Percentiles rank a stretch among this genome's conserved stretches.
Conservation (phyloP, 208 protist genomes). For the Trypanosomatidae sp. region DNA sequence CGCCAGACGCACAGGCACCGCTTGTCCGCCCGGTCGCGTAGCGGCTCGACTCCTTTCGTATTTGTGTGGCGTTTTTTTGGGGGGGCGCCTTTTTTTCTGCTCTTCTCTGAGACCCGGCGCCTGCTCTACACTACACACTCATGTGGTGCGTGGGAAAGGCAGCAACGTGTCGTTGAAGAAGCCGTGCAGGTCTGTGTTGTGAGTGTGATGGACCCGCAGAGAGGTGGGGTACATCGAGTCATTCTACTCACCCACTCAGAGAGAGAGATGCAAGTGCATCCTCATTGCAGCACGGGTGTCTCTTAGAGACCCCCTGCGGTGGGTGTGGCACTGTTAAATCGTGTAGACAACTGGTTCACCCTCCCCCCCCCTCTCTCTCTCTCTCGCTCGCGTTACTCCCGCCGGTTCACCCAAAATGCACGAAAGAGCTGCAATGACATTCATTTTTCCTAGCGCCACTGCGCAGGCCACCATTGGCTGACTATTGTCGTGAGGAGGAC, state of each 20-base stretch:
- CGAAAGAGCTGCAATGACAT: constrained; percentile 34
- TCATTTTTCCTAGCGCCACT: background rate
- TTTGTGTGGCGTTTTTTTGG: background rate
- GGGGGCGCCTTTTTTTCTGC: background rate
- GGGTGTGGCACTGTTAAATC: constrained; percentile 29
- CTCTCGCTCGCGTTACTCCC: constrained; percentile 35
- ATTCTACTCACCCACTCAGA: background rate
- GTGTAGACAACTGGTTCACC: constrained; percentile 56
- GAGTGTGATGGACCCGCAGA: background rate
- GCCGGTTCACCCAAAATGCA: constrained; percentile 35
- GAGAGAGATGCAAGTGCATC: background rate
- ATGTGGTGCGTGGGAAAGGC: background rate
- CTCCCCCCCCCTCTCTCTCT: constrained; percentile 9
- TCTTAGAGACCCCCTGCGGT: background rate
- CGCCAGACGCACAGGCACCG: background rate
- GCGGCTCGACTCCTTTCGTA: background rate
- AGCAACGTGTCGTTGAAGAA: background rate
- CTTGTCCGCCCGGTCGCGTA: background rate
- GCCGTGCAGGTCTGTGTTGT: background rate
- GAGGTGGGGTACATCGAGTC: background rate
- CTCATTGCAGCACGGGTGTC: background rate
- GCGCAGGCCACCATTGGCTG: background rate
- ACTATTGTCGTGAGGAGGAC: too few relatives aligned
- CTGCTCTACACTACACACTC: background rate
- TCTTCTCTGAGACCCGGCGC: background rate